Evolutionary conservation across 768 basidiomycete species (phyloP), one percentile per base, ranked within the genome.

Genomic region (Panellus pusillus): DNA sequence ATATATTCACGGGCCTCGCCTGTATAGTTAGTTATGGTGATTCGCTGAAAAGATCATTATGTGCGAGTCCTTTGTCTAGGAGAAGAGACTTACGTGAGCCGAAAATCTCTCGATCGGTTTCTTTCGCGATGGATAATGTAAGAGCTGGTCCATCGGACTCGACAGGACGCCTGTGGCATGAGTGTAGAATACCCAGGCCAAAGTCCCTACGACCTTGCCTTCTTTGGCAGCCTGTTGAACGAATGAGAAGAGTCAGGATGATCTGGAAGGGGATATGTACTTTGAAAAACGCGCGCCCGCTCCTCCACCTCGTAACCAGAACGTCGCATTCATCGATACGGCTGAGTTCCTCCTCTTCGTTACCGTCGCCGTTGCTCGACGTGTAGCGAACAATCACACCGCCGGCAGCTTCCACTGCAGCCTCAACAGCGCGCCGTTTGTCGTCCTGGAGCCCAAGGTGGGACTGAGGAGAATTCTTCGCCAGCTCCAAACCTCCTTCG

Each of bases 11-110:
- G 79, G 6, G 89, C 79, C 35, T 86, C 83, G 2, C 94, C 93
- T 0, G 90, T 89, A 66, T 94, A 96, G 65, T 95, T 95, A 0
- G 93, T 93, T 1, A 96, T 76, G 0, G 93, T 90, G 50, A 96
- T 84, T 60, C 82, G 77, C 89, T 93, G 57, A 1, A 45, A 47
- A 56, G 40, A 42, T 53, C 44, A 49, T 39, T 37, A 50, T 35
- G 44, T 18, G 13, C 29, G 27, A 14, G 19, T 9, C 4, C 9
- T 7, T 14, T 35, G 36, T 29, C 24, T 31, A 14, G 18, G 27
- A 58, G 6, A 35, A 41, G 44, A 24, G 2, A 62, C 87, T 43
- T 60, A 93, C 91, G 68, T 86, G 82, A 1, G 11, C 37, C 2
- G 68, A 67, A 0, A 71, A 64, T 49, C 93, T 88, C 1, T 79